phyloP scores from a whole-genome alignment of 371 early-diverging fungal species.

The Paraphysoderma sedebokerense region DNA sequence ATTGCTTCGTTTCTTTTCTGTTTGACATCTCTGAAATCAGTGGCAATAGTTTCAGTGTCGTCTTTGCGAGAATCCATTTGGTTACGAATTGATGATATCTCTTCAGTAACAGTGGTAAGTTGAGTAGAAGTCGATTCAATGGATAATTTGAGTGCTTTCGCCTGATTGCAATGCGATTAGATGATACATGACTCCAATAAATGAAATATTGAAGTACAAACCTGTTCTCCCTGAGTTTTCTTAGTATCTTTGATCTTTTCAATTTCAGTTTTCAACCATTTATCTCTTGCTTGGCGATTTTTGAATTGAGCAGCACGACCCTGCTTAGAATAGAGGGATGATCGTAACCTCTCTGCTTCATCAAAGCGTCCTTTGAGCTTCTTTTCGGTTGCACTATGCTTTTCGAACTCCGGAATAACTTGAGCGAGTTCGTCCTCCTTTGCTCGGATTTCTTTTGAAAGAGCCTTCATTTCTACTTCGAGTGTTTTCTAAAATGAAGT shows the following conservation, averaged over 20 bases:
- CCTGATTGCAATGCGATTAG: no score
- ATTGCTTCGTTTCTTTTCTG: neutral
- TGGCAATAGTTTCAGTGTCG: no score
- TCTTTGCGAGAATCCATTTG: no score
- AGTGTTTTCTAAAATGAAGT: slow-evolving; percentile 10
- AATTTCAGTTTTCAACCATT: slow-evolving; percentile 52
- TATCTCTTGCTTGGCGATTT: slow-evolving; percentile 49
- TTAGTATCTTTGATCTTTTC: slow-evolving; percentile 30
- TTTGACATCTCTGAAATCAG: neutral
- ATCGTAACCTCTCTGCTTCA: slow-evolving; percentile 15
- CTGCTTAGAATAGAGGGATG: slow-evolving; percentile 56
- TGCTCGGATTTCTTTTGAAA: slow-evolving; percentile 34
- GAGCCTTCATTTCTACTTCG: slow-evolving; percentile 18
- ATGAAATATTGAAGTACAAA: slow-evolving; percentile 2
- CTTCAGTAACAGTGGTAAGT: no score
- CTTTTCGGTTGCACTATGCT: slow-evolving; percentile 6
- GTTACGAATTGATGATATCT: no score
- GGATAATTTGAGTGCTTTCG: no score
- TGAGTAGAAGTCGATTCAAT: no score
- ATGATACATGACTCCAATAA: no score
- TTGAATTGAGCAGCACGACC: slow-evolving; percentile 59
- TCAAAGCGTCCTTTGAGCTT: slow-evolving; percentile 9
- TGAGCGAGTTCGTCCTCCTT: slow-evolving; percentile 32
- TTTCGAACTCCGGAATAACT: slow-evolving; percentile 35
- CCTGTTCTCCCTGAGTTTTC: slow-evolving; percentile 28